Base-by-base conservation (phyloP, 129 eudicot genomes). In the Erigeron canadensis region DNA sequence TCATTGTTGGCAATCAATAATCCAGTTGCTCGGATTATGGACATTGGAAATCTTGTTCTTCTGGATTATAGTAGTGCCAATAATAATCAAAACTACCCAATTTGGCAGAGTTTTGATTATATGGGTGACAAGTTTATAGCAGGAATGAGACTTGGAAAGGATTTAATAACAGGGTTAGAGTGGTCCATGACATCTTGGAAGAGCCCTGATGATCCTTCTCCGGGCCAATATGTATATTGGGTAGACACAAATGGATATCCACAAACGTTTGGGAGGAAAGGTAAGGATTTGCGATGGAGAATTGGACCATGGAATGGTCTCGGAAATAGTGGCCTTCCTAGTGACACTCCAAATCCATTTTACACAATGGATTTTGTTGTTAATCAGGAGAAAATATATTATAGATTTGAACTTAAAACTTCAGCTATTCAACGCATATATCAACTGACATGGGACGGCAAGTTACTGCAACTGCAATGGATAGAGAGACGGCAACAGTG, bases 251-350 rank as follows among this genome's bases (percentile, higher is more conserved):
- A 59, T 54, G 87, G 84, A 40, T 79, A 51, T 48, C 87, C 87
- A 11, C 77, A 75, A 34, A 8, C 55, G 2, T 34, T 72, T 18
- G 8, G 22, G 63, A 51, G 12, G 37, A 34, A 18, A 0, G 68
- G 62, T 12, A 1, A 28, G 2, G 47, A 0, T 9, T 2, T 44
- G 37, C 6, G 8, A 23, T 72, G n/a, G 15, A 42, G 87, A 57
- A 22, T 53, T 17, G 87, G 87, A 28, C 84, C 80, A 2, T 83
- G 87, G 84, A 80, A 80, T 11, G 87, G 87, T 28, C 7, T 76
- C 1, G 18, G 79, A 11, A 80, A 66, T 63, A 73, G 77, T 11
- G 87, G 87, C 4, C 16, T 63, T 54, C 22, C 56, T 1, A 6
- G 23, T 11, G 69, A 54, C 0, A 60, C 8, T 18, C 67, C 28